Conservation (phyloP, 306 rosid species). For the Prunus mume region DNA sequence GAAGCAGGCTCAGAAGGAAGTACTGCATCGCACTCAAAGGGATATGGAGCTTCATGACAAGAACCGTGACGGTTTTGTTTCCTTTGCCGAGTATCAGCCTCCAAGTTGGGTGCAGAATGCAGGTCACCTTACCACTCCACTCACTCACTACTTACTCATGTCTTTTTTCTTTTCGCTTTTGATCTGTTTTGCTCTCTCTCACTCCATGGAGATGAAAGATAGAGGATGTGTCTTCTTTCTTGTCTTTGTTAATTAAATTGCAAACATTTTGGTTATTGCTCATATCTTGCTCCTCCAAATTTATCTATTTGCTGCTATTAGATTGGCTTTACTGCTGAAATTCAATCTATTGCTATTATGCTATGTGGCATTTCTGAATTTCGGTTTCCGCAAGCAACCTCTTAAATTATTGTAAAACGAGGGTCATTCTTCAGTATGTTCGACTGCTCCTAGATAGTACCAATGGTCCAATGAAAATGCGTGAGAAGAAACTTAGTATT, state of each 20-base stretch:
- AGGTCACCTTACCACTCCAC: conserved; percentile 32
- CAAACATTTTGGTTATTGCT: neutral
- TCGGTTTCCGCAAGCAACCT: neutral
- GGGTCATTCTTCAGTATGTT: neutral
- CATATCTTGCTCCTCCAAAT: neutral
- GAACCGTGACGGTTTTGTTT: conserved; percentile 67
- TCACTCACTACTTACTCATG: neutral
- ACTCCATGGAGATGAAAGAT: no score
- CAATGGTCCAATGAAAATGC: neutral
- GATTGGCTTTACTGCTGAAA: neutral
- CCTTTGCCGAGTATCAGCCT: conserved; percentile 88
- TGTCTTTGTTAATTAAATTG: neutral
- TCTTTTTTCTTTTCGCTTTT: neutral
- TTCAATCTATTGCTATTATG: neutral
- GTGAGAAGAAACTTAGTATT: neutral
- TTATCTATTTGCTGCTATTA: neutral
- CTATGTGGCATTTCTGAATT: neutral
- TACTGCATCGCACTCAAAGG: conserved; percentile 67
- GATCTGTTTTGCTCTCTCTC: no score
- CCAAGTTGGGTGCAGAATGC: conserved; percentile 76
- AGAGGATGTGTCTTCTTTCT: neutral
- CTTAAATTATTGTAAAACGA: neutral
- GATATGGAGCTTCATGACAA: conserved; percentile 90
- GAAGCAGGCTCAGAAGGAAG: conserved; percentile 64
- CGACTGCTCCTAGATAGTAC: neutral